Percentiles rank a stretch among this genome's conserved stretches.
phyloP scores from a whole-genome alignment of 257 asterid species.

The Nicotiana knightiana region DNA sequence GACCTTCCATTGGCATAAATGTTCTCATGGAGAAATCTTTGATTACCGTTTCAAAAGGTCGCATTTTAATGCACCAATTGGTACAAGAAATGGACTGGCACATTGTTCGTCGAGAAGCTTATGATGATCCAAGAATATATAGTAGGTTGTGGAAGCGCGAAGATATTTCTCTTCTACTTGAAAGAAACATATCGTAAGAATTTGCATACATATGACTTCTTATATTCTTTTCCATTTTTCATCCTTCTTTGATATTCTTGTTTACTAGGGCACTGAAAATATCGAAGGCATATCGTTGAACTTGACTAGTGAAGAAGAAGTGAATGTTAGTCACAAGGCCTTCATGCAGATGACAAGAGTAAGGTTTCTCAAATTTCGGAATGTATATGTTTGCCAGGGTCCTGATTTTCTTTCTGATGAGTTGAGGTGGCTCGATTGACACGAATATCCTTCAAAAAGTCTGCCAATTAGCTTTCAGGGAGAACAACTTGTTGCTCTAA shows the following conservation, averaged over 20 bases:
- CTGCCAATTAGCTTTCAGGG: slow-evolving; percentile 8
- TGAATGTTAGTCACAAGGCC: background rate
- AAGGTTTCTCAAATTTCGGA: slow-evolving; percentile 18
- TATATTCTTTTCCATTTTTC: too few species aligned
- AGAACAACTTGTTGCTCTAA: slow-evolving; percentile 6
- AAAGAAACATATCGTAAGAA: background rate
- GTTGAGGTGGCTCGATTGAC: slow-evolving; percentile 14
- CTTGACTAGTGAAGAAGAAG: background rate
- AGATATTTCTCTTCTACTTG: background rate
- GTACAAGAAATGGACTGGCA: slow-evolving; percentile 5
- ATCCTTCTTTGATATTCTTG: too few species aligned
- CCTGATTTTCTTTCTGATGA: slow-evolving; percentile 3
- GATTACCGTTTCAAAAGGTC: background rate
- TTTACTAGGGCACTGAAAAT: background rate
- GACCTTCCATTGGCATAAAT: background rate
- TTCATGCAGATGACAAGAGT: slow-evolving; percentile 3
- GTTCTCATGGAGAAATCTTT: slow-evolving; percentile 10
- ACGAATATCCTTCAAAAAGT: background rate
- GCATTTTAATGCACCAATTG: slow-evolving; percentile 6
- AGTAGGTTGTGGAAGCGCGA: slow-evolving; percentile 1
- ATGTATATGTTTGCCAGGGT: slow-evolving; percentile 2
- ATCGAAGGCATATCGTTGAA: slow-evolving; percentile 13
- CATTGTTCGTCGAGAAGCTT: slow-evolving; percentile 1
- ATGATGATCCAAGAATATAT: background rate
- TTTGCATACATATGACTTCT: background rate